Percentiles rank a stretch among this genome's conserved stretches.
These are phyloP conservation scores for Leptodermis oblonga DNA, from an alignment of 257 asterid species.

Conservation along the genomic window DNA sequence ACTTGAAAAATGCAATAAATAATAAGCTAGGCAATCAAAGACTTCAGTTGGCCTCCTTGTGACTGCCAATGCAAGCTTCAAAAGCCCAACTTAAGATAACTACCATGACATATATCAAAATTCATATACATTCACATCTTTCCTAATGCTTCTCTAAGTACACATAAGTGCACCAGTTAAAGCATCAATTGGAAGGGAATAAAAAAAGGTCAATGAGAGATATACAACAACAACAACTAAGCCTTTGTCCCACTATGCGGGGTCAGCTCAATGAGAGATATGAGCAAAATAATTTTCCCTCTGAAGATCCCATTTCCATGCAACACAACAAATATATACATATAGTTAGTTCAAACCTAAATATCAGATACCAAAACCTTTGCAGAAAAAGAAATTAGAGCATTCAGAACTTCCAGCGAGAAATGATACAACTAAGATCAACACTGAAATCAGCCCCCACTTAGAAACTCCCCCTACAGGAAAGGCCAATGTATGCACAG, in stretches of 20 bases:
- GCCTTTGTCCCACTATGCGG: too few relatives aligned
- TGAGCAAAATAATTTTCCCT: neutral
- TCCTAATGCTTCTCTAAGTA: neutral
- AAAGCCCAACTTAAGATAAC: neutral
- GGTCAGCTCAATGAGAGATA: neutral
- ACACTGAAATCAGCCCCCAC: neutral
- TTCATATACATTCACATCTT: neutral
- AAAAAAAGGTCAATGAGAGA: neutral
- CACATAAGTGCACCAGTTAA: neutral
- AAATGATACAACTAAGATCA: neutral
- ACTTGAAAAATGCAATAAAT: slow-evolving; percentile 60
- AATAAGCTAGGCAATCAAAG: slow-evolving; percentile 41
- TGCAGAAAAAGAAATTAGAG: neutral
- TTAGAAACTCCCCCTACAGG: neutral
- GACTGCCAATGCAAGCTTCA: neutral
- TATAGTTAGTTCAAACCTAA: neutral
- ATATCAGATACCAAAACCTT: neutral
- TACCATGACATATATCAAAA: too few relatives aligned
- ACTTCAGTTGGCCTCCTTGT: neutral
- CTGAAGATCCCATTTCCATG: neutral
- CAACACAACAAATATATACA: neutral
- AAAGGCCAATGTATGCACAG: neutral
- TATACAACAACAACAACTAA: too few relatives aligned
- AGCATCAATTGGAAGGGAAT: neutral
- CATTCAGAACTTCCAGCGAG: neutral